phyloP scores from a whole-genome alignment of 306 rosid genomes.

The Vigna nakashimae region DNA sequence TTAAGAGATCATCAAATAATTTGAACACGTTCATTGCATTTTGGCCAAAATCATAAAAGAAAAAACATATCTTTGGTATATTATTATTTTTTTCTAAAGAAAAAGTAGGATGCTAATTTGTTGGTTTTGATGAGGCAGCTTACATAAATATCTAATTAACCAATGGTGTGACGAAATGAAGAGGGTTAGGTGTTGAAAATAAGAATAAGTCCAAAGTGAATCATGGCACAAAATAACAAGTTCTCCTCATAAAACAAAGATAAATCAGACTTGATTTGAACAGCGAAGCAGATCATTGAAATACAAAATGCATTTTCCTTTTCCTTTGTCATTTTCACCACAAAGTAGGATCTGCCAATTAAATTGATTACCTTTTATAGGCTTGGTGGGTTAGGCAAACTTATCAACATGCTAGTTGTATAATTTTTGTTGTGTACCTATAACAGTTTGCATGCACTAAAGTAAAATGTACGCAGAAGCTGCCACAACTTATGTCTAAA shows the following conservation, averaged over 20 bases:
- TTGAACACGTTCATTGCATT: not conserved
- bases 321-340: conserved; percentile 23
- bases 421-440: not conserved
- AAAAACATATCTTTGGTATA: too few relatives aligned
- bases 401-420: not conserved
- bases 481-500: not conserved
- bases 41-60: not conserved
- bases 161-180: not conserved
- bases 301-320: not conserved
- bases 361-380: conserved; percentile 25
- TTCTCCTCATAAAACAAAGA: conserved; percentile 23
- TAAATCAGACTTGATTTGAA: not conserved
- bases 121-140: not conserved
- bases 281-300: not conserved
- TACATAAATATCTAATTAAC: not conserved
- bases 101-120: not conserved
- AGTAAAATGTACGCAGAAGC: conserved; percentile 14
- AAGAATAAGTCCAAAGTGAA: conserved; percentile 36
- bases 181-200: conserved; percentile 35
- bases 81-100: not conserved
- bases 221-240: not conserved
- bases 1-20: not conserved
- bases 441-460: not conserved
- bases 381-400: conserved; percentile 39
- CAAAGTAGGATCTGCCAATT: conserved; percentile 2